These are phyloP conservation scores for Cordyceps javanica DNA, from an alignment of 2,329 filamentous ascomycete species.

Conservation along the genomic window DNA sequence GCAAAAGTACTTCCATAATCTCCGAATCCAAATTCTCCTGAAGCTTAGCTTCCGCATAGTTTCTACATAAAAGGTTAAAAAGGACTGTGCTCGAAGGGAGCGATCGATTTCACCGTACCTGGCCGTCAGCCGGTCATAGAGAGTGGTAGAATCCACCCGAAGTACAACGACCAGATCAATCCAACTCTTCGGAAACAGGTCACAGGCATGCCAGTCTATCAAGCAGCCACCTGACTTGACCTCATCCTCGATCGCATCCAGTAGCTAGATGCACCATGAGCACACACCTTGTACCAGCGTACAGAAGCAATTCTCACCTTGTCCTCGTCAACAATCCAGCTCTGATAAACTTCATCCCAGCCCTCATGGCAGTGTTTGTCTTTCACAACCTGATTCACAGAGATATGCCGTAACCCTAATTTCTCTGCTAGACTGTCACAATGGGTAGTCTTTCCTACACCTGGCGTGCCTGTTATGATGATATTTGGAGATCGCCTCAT, in stretches of 20 bases:
- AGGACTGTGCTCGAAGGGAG: not conserved
- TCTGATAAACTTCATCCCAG: conserved; percentile 77
- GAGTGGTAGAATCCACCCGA: conserved; percentile 67
- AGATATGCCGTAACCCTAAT: conserved; percentile 73
- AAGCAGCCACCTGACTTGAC: conserved; percentile 74
- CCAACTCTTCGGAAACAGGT: conserved; percentile 88
- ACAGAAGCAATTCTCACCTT: conserved; percentile 52
- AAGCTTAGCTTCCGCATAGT: conserved; percentile 79
- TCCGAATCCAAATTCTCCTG: conserved; percentile 96
- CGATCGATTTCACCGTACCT: conserved; percentile 42
- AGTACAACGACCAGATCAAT: conserved; percentile 93
- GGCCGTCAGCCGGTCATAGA: conserved; percentile 77
- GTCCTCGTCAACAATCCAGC: conserved; percentile 94
- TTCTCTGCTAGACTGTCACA: conserved; percentile 72
- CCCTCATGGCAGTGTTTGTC: conserved; percentile 81
- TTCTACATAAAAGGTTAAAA: conserved; percentile 37
- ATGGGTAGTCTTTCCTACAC: conserved; percentile 92
- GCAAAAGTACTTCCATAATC: conserved; percentile 91
- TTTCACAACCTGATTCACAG: conserved; percentile 88
- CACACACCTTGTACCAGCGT: not conserved
- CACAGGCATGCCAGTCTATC: conserved; percentile 97
- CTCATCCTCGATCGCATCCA: conserved; percentile 84
- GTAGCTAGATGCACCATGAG: conserved; percentile 45
- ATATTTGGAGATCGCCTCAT: conserved; percentile 69
- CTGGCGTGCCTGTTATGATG: conserved; percentile 90